Conservation (phyloP, 1,284 basidiomycete genomes). For the Ceratobasidium sp. region DNA sequence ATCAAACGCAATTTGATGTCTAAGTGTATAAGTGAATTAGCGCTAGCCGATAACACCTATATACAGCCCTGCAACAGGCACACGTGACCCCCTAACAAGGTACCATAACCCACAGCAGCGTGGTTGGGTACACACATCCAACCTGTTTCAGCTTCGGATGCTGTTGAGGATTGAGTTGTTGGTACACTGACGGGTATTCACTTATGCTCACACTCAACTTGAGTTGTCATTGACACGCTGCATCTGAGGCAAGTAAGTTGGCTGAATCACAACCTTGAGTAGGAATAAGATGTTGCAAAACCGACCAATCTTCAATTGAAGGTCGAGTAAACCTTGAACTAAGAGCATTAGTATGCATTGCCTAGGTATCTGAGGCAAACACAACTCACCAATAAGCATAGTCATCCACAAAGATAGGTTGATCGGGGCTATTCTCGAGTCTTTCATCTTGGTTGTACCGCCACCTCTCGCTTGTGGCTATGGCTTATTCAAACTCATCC, state of each 20-base stretch:
- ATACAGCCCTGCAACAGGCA: too few species aligned
- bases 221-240: slow-evolving; percentile 33
- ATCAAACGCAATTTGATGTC: too few species aligned
- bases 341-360: neutral
- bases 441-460: slow-evolving; percentile 72
- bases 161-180: slow-evolving; percentile 34
- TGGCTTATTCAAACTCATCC: slow-evolving; percentile 56
- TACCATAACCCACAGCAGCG: too few species aligned
- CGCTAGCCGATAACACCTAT: too few species aligned
- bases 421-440: slow-evolving; percentile 69
- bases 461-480: slow-evolving; percentile 73
- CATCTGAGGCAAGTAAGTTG: slow-evolving; percentile 17
- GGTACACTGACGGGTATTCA: slow-evolving; percentile 17
- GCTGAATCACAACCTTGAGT: slow-evolving; percentile 23
- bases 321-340: slow-evolving; percentile 34
- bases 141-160: slow-evolving; percentile 34
- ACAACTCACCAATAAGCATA: slow-evolving; percentile 70
- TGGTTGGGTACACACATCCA: too few species aligned
- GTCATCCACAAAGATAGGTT: slow-evolving; percentile 77
- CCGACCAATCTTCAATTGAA: slow-evolving; percentile 33
- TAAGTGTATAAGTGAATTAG: too few species aligned
- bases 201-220: slow-evolving; percentile 7
- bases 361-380: slow-evolving; percentile 5
- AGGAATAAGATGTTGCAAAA: slow-evolving; percentile 37
- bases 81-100: too few species aligned